Base-by-base conservation (phyloP, 805 yeast genomes). In the Yamadazyma kitorensis region DNA sequence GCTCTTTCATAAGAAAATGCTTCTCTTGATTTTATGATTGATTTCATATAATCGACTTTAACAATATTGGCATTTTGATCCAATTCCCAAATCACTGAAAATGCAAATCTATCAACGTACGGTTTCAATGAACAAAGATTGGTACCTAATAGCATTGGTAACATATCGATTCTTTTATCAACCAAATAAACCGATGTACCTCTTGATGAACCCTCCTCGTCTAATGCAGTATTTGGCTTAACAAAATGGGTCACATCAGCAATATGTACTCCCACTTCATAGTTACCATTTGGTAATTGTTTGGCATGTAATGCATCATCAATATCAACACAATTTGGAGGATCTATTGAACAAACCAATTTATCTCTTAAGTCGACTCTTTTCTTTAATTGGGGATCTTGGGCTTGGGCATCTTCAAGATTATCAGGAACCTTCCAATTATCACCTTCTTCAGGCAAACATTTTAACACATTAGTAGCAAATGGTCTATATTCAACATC, bases 231-330 rank as follows among this genome's bases (percentile, higher is more conserved):
- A 43, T 81, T 83, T 0, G 98, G 82, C 59, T 88, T 87, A 29
- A 93, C 98, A 54, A 93, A 93, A 63, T 93, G 95, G 1, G 98
- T 86, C 19, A 93, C 99, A 63, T 93, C 99, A 7, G 99, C 99
- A 66, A 93, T 93, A 55, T 93, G 99, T 19, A 93, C 99, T 53
- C 99, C 99, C 37, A 93, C 95, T 57, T 93, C 96, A 68, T 76
- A 88, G 55, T 91, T 86, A 0, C 98, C 98, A 57, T 93, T 93
- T 2, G 95, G 88, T 31, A 93, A 70, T 34, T 57, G 55, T 43
- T 74, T 67, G 0, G 98, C 98, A 55, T 93, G 99, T 31, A 93
- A 68, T 1, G 99, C 98, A 67, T 93, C 60, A 67, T 93, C 99
- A 51, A 93, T 93, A 76, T 93, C 99, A 45, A 89, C 97, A 78